Base-by-base conservation (phyloP, 495 filamentous ascomycete species). In the Aspergillus nanangensis region DNA sequence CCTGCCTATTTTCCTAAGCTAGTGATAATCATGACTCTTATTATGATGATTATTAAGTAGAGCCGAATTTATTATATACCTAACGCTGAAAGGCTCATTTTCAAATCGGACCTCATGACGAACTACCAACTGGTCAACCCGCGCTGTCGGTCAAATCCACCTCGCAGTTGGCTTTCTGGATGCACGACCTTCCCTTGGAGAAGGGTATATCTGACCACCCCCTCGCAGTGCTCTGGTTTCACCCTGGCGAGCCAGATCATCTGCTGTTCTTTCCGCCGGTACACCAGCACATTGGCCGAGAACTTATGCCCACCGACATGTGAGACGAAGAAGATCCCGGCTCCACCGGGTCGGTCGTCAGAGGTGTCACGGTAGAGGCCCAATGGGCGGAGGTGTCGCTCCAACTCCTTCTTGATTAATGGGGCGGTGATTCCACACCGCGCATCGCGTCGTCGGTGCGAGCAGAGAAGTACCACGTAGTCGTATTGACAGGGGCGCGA, bases 281-380 rank as follows among this genome's bases (percentile, higher is more conserved):
- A 97, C 0, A 98, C 62, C 65, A 98, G 77, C 42, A 96, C 78
- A 58, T 98, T 98, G 1, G 93, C 93, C 5, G 81, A 79, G 61
- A 89, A 97, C 66, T 95, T 94, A 60, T 98, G 93, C 0, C 93
- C 93, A 9, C 93, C 93, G 0, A 96, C 88, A 62, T 98, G 93
- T 46, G 82, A 90, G 41, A 96, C 88, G 57, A 95, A 96, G 58
- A 95, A 93, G 27, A 98, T 87, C 2, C 90, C 93, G 1, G 87
- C 90, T 0, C 93, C 93, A 8, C 91, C 92, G 0, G 88, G 81
- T 21, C 92, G 65, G 55, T 87, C 82, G 61, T 97, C 93, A 44
- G 88, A 80, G 3, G 87, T 63, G 57, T 97, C 93, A n/a, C 93
- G 82, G 56, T 87, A 88, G 0, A 98, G 65, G 0, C 90, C 89